A percentile compares a stretch with the other conserved stretches of the same genome.
phyloP scores from a whole-genome alignment of 176 grass and related monocot species.

The Leersia perrieri region DNA sequence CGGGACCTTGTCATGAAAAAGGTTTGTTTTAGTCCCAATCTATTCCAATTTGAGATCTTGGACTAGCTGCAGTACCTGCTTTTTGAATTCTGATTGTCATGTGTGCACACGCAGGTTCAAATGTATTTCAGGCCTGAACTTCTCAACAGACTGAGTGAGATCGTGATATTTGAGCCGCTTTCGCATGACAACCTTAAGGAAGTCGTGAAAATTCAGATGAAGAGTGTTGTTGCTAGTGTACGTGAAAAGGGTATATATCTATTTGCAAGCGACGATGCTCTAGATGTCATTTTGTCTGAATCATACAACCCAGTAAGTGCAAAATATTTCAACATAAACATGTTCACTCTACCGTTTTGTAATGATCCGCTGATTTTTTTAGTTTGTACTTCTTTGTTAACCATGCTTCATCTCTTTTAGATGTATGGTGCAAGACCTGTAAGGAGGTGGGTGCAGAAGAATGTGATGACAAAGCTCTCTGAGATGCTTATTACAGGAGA shows the following conservation, averaged over 20 bases:
- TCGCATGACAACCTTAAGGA: slow-evolving; percentile 37
- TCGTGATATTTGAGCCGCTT: slow-evolving; percentile 57
- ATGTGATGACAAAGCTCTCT: slow-evolving; percentile 44
- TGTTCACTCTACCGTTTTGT: background rate
- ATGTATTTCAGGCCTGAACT: slow-evolving; percentile 58
- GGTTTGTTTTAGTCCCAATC: background rate
- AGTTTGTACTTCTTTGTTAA: background rate
- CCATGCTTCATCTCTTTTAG: background rate
- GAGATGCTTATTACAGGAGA: slow-evolving; percentile 51
- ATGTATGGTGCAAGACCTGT: slow-evolving; percentile 48
- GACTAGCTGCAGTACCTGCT: background rate
- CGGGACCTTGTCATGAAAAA: slow-evolving; percentile 32
- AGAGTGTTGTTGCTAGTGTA: slow-evolving; percentile 49
- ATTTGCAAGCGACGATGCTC: slow-evolving; percentile 47
- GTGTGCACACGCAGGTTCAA: slow-evolving; percentile 26
- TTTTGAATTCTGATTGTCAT: background rate
- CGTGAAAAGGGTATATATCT: slow-evolving; percentile 56
- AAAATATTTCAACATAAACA: background rate
- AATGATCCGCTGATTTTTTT: background rate
- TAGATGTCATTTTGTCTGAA: slow-evolving; percentile 54
- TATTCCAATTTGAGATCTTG: background rate
- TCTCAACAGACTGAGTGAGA: slow-evolving; percentile 49
- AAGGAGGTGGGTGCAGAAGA: slow-evolving; percentile 57
- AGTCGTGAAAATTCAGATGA: slow-evolving; percentile 55
- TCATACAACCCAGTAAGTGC: slow-evolving; percentile 58